A percentile compares a stretch with the other conserved stretches of the same genome.
These are phyloP conservation scores for Leccinum aurantiacum DNA, from an alignment of 768 basidiomycete species.

Conservation along the genomic window DNA sequence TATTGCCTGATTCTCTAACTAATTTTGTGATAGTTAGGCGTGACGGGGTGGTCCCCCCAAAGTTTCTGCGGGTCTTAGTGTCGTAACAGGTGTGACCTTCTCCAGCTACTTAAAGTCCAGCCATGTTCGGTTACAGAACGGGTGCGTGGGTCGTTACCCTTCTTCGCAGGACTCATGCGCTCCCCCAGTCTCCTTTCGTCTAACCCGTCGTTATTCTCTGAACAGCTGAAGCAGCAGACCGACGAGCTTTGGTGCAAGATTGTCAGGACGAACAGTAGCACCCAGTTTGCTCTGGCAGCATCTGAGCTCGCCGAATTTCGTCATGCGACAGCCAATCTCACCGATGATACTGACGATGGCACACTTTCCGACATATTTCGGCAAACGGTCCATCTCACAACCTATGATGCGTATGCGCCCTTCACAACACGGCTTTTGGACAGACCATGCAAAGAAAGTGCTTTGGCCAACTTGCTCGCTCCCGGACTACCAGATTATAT, in stretches of 20 bases:
- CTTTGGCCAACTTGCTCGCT: constrained; percentile 11
- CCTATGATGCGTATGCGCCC: constrained; percentile 18
- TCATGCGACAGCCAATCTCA: not conserved
- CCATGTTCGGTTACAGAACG: no score
- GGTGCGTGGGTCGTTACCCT: not conserved
- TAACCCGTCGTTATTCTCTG: not conserved
- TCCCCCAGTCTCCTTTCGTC: constrained; percentile 5
- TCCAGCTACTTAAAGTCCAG: not conserved
- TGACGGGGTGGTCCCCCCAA: no score
- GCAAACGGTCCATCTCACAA: constrained; percentile 12
- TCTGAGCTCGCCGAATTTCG: constrained; percentile 9
- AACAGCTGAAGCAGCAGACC: constrained; percentile 1
- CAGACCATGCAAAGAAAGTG: constrained; percentile 4
- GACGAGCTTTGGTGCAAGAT: constrained; percentile 1
- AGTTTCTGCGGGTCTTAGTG: no score
- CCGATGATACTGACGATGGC: not conserved
- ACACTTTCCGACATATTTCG: constrained; percentile 10
- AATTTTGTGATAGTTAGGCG: no score
- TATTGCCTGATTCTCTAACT: no score
- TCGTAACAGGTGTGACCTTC: no score
- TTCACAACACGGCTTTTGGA: constrained; percentile 10
- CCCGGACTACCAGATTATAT: constrained; percentile 24
- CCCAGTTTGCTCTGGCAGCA: constrained; percentile 7
- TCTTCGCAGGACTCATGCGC: not conserved
- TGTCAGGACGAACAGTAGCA: constrained; percentile 2